phyloP scores from a whole-genome alignment of 1,284 basidiomycete species.

The Puccinia novopanici region DNA sequence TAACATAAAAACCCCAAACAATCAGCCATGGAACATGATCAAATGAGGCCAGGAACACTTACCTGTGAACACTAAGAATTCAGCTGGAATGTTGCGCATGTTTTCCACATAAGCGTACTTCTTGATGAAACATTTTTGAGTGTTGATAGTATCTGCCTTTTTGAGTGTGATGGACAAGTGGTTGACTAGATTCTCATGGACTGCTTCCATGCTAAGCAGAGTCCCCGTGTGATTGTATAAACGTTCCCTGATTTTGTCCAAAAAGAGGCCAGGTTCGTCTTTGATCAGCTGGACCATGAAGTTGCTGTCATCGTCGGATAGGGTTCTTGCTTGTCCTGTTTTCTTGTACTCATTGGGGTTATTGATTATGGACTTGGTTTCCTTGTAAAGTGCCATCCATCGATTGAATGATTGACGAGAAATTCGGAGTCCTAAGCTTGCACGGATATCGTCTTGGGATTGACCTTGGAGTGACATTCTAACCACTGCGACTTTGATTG shows the following conservation, averaged over 20 bases:
- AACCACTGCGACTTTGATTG: too few relatives aligned
- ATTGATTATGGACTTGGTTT: background rate
- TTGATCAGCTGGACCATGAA: background rate
- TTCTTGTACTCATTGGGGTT: background rate
- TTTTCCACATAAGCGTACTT: background rate
- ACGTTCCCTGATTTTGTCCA: background rate
- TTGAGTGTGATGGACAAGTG: background rate
- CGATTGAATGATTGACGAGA: too few relatives aligned
- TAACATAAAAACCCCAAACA: background rate
- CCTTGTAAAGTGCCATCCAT: background rate
- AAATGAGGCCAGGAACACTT: too few relatives aligned
- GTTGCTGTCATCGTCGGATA: background rate
- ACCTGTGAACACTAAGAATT: slow-evolving; percentile 9
- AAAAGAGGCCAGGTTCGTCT: background rate
- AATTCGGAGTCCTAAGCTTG: too few relatives aligned
- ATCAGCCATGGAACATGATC: background rate
- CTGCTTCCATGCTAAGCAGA: background rate
- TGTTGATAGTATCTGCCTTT: background rate
- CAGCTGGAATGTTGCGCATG: background rate
- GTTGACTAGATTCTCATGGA: background rate
- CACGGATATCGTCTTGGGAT: too few relatives aligned
- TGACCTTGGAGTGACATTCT: too few relatives aligned
- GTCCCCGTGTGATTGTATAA: background rate
- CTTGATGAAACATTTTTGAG: background rate
- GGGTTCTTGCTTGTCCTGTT: background rate